These are phyloP conservation scores for Bipolaris victoriae DNA, from an alignment of 2,329 filamentous ascomycete species.

Conservation along the genomic window DNA sequence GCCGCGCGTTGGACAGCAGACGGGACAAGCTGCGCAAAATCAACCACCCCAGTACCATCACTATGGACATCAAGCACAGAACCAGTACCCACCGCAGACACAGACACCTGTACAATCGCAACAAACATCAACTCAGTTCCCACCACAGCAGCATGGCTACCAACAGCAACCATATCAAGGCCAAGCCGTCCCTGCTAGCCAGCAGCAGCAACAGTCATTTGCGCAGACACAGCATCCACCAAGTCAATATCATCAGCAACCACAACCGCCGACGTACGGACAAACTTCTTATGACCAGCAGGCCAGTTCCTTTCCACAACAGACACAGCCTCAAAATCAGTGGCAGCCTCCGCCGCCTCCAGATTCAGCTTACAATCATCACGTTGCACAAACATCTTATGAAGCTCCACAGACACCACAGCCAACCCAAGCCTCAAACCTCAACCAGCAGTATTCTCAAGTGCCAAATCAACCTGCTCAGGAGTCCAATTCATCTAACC, in stretches of 20 bases:
- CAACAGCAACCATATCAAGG: conserved; percentile 25
- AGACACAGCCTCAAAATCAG: conserved; percentile 25
- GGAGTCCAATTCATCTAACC: conserved; percentile 35
- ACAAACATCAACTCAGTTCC: conserved; percentile 9
- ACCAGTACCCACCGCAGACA: conserved; percentile 19
- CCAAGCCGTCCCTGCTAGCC: conserved; percentile 13
- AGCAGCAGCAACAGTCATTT: conserved; percentile 22
- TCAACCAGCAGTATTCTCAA: conserved; percentile 25
- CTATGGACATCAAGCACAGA: conserved; percentile 7
- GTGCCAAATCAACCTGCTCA: conserved; percentile 31
- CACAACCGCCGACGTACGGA: conserved; percentile 6
- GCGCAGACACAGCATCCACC: conserved; percentile 17
- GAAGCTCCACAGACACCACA: conserved; percentile 24
- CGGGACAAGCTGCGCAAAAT: conserved; percentile 16
- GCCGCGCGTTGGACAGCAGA: conserved; percentile 9
- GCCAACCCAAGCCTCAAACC: conserved; percentile 28
- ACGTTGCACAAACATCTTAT: conserved; percentile 16
- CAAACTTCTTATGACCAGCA: conserved; percentile 19
- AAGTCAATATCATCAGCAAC: conserved; percentile 26
- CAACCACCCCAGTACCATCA: conserved; percentile 22
- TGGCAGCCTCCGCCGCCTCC: conserved; percentile 29
- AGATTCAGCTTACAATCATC: conserved; percentile 18
- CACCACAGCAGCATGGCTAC: conserved; percentile 8
- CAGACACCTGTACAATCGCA: conserved; percentile 7
- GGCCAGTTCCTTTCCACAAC: conserved; percentile 15